Percentiles rank a stretch among this genome's conserved stretches.
These are phyloP conservation scores for Pleurotus djamor DNA, from an alignment of 768 basidiomycete genomes.

Conservation along the genomic window DNA sequence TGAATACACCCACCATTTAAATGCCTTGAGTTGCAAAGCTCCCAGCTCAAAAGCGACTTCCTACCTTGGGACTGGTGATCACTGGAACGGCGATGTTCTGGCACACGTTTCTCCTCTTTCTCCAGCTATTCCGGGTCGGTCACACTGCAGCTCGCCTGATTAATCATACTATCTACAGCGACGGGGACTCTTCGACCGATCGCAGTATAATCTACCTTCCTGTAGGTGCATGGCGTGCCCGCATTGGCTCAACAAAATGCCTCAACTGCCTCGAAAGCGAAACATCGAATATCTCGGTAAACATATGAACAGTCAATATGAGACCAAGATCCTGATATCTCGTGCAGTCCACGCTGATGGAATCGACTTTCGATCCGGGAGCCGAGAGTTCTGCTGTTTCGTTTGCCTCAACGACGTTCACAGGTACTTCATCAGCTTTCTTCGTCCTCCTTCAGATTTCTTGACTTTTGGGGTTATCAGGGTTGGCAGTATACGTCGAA, in stretches of 20 bases:
- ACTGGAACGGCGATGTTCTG: no score
- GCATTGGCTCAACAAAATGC: slow-evolving; percentile 16
- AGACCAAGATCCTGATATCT: neutral
- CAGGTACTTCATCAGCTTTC: slow-evolving; percentile 21
- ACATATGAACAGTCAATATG: slow-evolving; percentile 1
- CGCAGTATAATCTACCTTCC: slow-evolving; percentile 28
- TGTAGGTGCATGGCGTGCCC: slow-evolving; percentile 26
- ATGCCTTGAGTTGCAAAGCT: no score
- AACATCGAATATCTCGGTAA: slow-evolving; percentile 24
- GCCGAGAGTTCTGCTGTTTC: slow-evolving; percentile 13
- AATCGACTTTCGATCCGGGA: slow-evolving; percentile 11
- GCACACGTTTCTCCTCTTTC: no score
- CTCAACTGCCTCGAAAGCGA: slow-evolving; percentile 19
- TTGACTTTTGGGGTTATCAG: slow-evolving; percentile 16
- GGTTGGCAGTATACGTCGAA: slow-evolving; percentile 42
- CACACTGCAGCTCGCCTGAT: slow-evolving; percentile 13
- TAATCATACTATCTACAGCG: slow-evolving; percentile 43
- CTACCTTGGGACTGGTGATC: no score
- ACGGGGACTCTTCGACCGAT: slow-evolving; percentile 26
- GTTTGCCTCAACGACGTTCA: slow-evolving; percentile 28
- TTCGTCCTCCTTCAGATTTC: neutral
- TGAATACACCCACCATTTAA: no score
- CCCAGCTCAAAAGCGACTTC: no score
- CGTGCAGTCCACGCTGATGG: slow-evolving; percentile 4
- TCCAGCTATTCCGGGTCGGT: neutral